phyloP scores from a whole-genome alignment of 768 basidiomycete species.

The Kondoa malvinella region DNA sequence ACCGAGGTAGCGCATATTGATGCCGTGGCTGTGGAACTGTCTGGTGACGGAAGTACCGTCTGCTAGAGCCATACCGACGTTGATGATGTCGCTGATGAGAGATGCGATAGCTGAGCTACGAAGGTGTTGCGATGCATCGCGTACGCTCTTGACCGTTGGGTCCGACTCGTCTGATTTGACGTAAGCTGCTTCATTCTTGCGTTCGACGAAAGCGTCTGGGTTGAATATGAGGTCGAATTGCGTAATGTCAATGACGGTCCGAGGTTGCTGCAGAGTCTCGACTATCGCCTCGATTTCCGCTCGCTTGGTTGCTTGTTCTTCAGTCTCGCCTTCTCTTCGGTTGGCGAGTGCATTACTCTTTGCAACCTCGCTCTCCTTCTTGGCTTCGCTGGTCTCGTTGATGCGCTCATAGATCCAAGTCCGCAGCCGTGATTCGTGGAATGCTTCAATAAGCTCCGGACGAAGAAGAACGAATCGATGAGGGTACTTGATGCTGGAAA shows the following conservation, averaged over 20 bases:
- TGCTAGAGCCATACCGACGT: slow-evolving; percentile 29
- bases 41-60: slow-evolving; percentile 33
- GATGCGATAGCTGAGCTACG: slow-evolving; percentile 28
- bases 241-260: slow-evolving; percentile 31
- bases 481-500: slow-evolving; percentile 28
- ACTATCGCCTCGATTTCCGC: slow-evolving; percentile 4
- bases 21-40: slow-evolving; percentile 33
- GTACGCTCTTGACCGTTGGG: slow-evolving; percentile 34
- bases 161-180: slow-evolving; percentile 30
- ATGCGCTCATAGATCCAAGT: slow-evolving; percentile 31
- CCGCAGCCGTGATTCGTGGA: slow-evolving; percentile 35
- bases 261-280: slow-evolving; percentile 14
- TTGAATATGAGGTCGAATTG: slow-evolving; percentile 35
- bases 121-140: slow-evolving; percentile 35
- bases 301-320: slow-evolving; percentile 7
- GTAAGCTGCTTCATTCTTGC: slow-evolving; percentile 22
- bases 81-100: slow-evolving; percentile 29
- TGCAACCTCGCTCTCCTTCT: slow-evolving; percentile 8
- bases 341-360: slow-evolving; percentile 8
- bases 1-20: slow-evolving; percentile 39
- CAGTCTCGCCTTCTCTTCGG: slow-evolving; percentile 17
- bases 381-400: slow-evolving; percentile 25
- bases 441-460: slow-evolving; percentile 35
- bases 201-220: slow-evolving; percentile 36
- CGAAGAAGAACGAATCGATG: slow-evolving; percentile 36